Evolutionary conservation across 1,139 yeast species (phyloP), one percentile per base, ranked within the genome.

Genomic region (Nadsonia commutata): DNA sequence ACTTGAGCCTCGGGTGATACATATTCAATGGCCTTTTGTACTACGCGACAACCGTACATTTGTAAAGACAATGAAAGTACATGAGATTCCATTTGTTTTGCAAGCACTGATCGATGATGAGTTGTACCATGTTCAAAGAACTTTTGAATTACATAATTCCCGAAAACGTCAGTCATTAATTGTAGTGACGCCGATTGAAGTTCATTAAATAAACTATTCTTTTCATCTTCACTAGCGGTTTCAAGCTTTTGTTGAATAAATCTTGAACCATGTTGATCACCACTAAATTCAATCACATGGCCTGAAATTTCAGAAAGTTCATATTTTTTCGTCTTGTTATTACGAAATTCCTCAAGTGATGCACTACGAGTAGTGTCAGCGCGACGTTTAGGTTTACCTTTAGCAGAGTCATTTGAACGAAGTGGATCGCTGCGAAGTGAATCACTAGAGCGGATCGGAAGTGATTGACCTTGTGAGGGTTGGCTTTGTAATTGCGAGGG

Each of bases 41-140:
- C 94, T 31, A 90, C 98, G 50, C 99, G 72, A 59, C 99, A 90
- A 2, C 98, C 98, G 60, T 90, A 90, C 95, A 88, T 90, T 58
- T 90, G 97, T 55, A 86, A 64, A 0, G 95, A 80, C 44, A 90
- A 68, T 33, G 72, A 73, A 51, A 83, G 72, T 53, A 90, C 76
- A 48, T 80, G 82, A 1, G 90, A 86, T 50, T 71, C 70, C 85
- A 90, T 83, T 47, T 75, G 72, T 43, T 74, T 79, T 46, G 86
- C 76, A 49, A 90, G 68, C 8, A 80, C 70, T 23, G 75, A 70
- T 56, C 74, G 78, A 56, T 90, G 97, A 33, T 76, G 71, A 31
- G 64, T 70, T 6, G 78, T 69, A 19, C 97, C 96, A 56, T 68
- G 71, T 63, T 90, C 97, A 61, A 90, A 85, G 57, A 78, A 85